These are phyloP conservation scores for Lepidopterella palustris DNA, from an alignment of 495 filamentous ascomycete genomes.

Conservation along the genomic window DNA sequence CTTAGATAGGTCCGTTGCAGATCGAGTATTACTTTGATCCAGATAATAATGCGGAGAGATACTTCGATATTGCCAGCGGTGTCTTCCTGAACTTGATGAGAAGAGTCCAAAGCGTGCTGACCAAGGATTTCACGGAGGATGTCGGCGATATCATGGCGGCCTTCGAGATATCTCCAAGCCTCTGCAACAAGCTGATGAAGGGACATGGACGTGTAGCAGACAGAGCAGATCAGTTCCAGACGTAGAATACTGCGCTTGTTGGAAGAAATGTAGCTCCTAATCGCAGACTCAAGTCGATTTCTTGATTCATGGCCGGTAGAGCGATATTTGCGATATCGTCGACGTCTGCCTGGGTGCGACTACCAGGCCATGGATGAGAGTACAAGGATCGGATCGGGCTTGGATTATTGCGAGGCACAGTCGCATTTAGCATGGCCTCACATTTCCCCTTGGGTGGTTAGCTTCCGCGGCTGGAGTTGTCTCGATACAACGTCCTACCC, in stretches of 20 bases:
- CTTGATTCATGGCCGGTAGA: neutral
- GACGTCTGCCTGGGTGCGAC: neutral
- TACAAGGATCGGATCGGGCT: neutral
- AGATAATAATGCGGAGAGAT: slow-evolving; percentile 20
- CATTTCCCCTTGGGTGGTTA: too few species aligned
- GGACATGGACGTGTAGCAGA: slow-evolving; percentile 18
- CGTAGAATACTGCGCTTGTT: slow-evolving; percentile 1
- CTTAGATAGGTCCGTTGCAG: slow-evolving; percentile 21
- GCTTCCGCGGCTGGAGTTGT: too few species aligned
- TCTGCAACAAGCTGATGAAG: slow-evolving; percentile 14
- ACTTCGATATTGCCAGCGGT: slow-evolving; percentile 5
- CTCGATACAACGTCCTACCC: too few species aligned
- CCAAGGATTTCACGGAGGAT: slow-evolving; percentile 25
- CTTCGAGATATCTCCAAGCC: slow-evolving; percentile 21
- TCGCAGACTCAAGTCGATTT: neutral
- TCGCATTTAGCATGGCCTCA: too few species aligned
- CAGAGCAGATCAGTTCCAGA: neutral
- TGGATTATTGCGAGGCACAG: neutral
- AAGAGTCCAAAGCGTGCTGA: slow-evolving; percentile 20
- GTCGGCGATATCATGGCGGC: slow-evolving; percentile 18
- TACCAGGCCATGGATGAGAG: neutral
- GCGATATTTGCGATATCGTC: neutral
- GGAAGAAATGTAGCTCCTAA: neutral
- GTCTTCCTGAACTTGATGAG: slow-evolving; percentile 8
- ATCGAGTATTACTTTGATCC: slow-evolving; percentile 26